A percentile compares a stretch with the other conserved stretches of the same genome.
Evolutionary conservation across 345 rosid genomes (phyloP).

Genomic region (Hevea brasiliensis): DNA sequence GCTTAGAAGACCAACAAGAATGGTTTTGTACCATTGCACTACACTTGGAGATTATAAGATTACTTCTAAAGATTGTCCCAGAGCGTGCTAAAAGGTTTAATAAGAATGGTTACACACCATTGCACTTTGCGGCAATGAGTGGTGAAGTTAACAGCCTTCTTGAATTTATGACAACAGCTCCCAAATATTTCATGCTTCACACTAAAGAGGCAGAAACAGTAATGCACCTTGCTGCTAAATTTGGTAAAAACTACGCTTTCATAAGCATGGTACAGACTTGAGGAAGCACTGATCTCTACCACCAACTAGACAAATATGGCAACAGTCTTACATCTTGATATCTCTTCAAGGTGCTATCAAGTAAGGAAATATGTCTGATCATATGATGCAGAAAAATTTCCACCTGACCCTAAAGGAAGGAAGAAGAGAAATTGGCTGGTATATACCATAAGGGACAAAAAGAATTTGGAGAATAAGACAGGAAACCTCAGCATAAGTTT

Average conservation of each 20-base stretch:
- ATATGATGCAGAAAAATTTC: too few relatives aligned
- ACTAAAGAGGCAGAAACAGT: constrained; percentile 20
- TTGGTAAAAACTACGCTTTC: constrained; percentile 2
- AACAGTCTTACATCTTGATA: constrained; percentile 31
- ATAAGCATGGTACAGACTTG: background rate
- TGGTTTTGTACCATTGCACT: background rate
- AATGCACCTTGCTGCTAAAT: constrained; percentile 30
- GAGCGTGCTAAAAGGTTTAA: background rate
- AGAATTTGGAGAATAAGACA: too few relatives aligned
- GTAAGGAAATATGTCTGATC: constrained; percentile 11
- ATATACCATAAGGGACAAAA: too few relatives aligned
- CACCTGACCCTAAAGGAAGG: too few relatives aligned
- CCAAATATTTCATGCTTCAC: constrained; percentile 5
- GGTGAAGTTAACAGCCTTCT: constrained; percentile 17
- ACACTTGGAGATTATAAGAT: background rate
- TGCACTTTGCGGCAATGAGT: constrained; percentile 27
- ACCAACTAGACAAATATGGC: constrained; percentile 24
- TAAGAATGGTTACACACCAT: constrained; percentile 17
- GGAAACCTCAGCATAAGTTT: too few relatives aligned
- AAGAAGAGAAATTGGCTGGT: too few relatives aligned
- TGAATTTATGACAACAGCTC: constrained; percentile 13
- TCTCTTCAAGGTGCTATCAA: background rate
- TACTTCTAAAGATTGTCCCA: background rate
- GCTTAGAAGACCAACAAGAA: background rate
- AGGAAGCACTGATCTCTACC: constrained; percentile 3